Percentiles rank a stretch among this genome's conserved stretches.
Evolutionary conservation across 73 alveolate species (phyloP).

Genomic region (Stentor coeruleus): DNA sequence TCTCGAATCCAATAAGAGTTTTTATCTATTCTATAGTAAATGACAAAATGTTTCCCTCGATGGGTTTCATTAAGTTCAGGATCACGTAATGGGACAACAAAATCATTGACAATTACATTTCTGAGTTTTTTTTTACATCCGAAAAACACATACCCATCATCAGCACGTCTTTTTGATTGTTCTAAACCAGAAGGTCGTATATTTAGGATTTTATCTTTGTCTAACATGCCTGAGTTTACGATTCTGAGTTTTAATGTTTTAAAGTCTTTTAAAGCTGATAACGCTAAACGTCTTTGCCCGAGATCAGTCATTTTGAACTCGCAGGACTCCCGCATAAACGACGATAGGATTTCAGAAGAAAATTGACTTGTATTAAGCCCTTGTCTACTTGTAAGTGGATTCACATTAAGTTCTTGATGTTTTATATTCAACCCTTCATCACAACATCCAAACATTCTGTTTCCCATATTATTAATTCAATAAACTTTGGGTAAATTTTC

Average conservation of each 20-base stretch:
- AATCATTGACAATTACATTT: slow-evolving; percentile 60
- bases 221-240: slow-evolving; percentile 7
- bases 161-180: slow-evolving; percentile 47
- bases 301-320: not conserved
- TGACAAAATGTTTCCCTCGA: slow-evolving; percentile 62
- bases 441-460: slow-evolving; percentile 7
- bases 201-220: slow-evolving; percentile 20
- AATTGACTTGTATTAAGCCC: not conserved
- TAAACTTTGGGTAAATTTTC: no score
- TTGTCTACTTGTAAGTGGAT: not conserved
- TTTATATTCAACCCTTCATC: not conserved
- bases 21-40: slow-evolving; percentile 42
- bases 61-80: slow-evolving; percentile 43
- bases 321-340: not conserved
- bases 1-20: slow-evolving; percentile 60
- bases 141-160: slow-evolving; percentile 70
- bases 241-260: slow-evolving; percentile 4
- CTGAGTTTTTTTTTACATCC: slow-evolving; percentile 43
- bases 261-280: not conserved
- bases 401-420: not conserved
- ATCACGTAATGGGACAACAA: slow-evolving; percentile 51
- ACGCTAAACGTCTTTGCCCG: not conserved
- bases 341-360: not conserved
- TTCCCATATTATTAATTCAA: slow-evolving; percentile 18
- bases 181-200: slow-evolving; percentile 56